phyloP scores from a whole-genome alignment of 2,329 filamentous ascomycete genomes.

The Rugonectria rugulosa region DNA sequence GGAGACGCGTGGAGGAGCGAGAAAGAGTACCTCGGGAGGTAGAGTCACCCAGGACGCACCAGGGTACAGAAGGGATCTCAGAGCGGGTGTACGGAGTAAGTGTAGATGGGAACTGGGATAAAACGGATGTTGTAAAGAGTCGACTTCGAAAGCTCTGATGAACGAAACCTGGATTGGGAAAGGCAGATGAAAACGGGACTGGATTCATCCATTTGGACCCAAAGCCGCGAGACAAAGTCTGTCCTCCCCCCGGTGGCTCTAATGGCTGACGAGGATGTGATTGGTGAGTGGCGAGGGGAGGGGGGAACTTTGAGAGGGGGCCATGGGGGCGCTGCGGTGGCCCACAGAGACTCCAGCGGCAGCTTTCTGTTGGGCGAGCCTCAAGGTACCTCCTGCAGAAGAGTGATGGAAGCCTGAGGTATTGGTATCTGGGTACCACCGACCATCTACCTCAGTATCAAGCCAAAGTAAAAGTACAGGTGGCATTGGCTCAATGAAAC shows the following conservation, averaged over 20 bases:
- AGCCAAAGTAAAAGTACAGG: no score
- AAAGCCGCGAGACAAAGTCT: conserved; percentile 33
- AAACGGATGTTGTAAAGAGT: conserved; percentile 18
- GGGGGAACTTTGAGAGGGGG: no score
- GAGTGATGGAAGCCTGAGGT: no score
- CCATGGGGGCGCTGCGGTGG: no score
- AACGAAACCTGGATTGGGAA: conserved; percentile 36
- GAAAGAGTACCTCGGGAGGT: conserved; percentile 10
- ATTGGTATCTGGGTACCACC: no score
- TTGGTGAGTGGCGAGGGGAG: conserved; percentile 35
- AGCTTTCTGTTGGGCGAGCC: conserved; percentile 23
- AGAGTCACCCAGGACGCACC: conserved; percentile 15
- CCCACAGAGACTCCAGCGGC: conserved; percentile 23
- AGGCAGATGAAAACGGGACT: conserved; percentile 31
- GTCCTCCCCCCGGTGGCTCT: conserved; percentile 21
- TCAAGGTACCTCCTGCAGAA: no score
- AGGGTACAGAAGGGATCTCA: conserved; percentile 14
- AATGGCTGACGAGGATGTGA: conserved; percentile 19
- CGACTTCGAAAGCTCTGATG: conserved; percentile 22
- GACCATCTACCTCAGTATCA: no score
- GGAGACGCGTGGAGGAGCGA: conserved; percentile 23
- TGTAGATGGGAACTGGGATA: conserved; percentile 26
- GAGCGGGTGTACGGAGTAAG: conserved; percentile 15
- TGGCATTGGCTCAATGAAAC: no score
- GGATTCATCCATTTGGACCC: no score